phyloP scores from a whole-genome alignment of 2,329 filamentous ascomycete species.

The Calonectria hawksworthii region DNA sequence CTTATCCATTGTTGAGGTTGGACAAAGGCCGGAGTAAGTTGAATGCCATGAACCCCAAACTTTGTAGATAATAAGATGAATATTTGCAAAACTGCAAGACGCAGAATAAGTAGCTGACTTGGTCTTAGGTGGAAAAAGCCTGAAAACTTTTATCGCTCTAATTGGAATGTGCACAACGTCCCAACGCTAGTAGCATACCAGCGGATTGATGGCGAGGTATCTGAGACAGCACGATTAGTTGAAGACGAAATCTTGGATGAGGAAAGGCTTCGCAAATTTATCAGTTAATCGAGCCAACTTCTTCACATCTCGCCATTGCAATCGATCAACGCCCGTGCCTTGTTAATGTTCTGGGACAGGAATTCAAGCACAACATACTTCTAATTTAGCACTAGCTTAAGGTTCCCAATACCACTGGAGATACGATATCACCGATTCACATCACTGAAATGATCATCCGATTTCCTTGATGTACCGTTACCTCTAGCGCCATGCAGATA shows the following conservation, averaged over 20 bases:
- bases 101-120: not conserved
- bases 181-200: not conserved
- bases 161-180: slow-evolving; percentile 12
- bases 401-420: not conserved
- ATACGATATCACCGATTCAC: not conserved
- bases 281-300: not conserved
- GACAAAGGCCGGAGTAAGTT: slow-evolving; percentile 13
- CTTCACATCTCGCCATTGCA: not conserved
- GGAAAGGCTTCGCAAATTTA: not conserved
- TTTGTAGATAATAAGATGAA: not conserved
- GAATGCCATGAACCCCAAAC: not conserved
- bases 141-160: not conserved
- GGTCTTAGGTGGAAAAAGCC: not conserved
- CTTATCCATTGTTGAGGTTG: not conserved
- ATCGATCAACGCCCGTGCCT: not conserved
- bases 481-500: not conserved
- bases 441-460: not conserved
- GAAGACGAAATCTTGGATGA: slow-evolving; percentile 1
- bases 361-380: not conserved
- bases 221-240: not conserved
- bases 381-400: not conserved
- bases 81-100: not conserved
- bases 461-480: not conserved
- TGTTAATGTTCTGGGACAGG: not conserved
- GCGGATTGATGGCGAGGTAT: not conserved